These are phyloP conservation scores for Neolentinus lepideus DNA, from an alignment of 1,284 basidiomycete genomes.

Conservation along the genomic window DNA sequence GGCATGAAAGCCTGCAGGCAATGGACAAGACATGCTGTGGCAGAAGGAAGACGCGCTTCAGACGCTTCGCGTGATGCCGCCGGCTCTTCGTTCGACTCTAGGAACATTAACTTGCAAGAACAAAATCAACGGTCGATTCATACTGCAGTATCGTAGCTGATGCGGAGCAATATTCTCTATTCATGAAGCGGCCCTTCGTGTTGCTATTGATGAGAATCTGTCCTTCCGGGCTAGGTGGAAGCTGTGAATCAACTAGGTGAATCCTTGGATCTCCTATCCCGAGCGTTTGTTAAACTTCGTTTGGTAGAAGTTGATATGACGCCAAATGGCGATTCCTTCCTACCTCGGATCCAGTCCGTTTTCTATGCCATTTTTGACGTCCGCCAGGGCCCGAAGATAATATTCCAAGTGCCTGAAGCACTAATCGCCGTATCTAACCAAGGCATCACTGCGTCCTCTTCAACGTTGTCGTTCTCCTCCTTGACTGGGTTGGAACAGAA, in stretches of 20 bases:
- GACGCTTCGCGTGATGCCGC: neutral
- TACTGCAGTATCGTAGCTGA: too few species aligned
- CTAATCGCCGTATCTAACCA: constrained; percentile 42
- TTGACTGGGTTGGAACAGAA: constrained; percentile 11
- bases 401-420: constrained; percentile 87
- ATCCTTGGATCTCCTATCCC: neutral
- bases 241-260: neutral
- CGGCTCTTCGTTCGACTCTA: neutral
- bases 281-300: neutral
- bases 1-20: constrained; percentile 41
- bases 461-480: constrained; percentile 10
- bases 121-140: too few species aligned
- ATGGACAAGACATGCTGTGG: constrained; percentile 8
- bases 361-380: constrained; percentile 88
- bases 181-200: too few species aligned
- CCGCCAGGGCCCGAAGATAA: constrained; percentile 75
- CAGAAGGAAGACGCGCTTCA: neutral
- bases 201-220: too few species aligned
- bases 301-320: constrained; percentile 28
- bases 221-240: too few species aligned
- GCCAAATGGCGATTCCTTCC: constrained; percentile 55
- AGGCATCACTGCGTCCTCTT: constrained; percentile 17
- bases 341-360: constrained; percentile 77
- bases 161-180: too few species aligned
- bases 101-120: neutral